Conservation (phyloP, 768 basidiomycete genomes). For the Pisolithus tinctorius region DNA sequence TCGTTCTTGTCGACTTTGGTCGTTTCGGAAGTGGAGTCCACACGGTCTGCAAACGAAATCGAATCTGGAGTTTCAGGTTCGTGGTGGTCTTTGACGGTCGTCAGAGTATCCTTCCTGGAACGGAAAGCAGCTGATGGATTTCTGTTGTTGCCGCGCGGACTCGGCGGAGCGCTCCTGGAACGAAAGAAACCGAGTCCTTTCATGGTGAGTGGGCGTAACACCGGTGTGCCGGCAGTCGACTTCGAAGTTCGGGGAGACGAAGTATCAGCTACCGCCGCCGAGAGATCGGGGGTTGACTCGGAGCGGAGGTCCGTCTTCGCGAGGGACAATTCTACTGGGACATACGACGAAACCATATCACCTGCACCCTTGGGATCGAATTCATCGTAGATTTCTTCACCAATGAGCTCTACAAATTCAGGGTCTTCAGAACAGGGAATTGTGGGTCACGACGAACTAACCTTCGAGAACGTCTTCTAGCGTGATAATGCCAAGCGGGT, state of each 20-base stretch:
- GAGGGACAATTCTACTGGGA: conserved; percentile 25
- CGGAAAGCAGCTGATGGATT: conserved; percentile 1
- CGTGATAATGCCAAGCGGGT: conserved; percentile 88
- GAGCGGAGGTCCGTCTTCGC: conserved; percentile 26
- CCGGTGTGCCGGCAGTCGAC: conserved; percentile 17
- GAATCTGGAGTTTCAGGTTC: neutral
- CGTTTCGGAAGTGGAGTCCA: neutral
- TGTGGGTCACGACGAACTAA: conserved; percentile 17
- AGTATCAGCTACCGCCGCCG: conserved; percentile 1
- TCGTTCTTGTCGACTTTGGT: conserved; percentile 2
- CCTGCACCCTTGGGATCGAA: conserved; percentile 76
- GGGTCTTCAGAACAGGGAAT: neutral
- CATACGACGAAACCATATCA: conserved; percentile 42
- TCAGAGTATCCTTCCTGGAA: conserved; percentile 2
- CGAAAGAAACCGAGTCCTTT: conserved; percentile 47
- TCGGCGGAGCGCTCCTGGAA: conserved; percentile 53
- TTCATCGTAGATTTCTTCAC: conserved; percentile 90
- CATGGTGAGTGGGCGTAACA: conserved; percentile 36
- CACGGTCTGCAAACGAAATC: neutral
- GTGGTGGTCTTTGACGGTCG: neutral
- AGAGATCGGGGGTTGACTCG: conserved; percentile 8
- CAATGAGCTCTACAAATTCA: conserved; percentile 65
- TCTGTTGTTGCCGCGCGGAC: conserved; percentile 32
- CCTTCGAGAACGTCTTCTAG: conserved; percentile 91
- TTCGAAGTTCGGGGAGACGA: neutral